These are phyloP conservation scores for Gossypium lobatum DNA, from an alignment of 441 rosid genomes.

Conservation along the genomic window DNA sequence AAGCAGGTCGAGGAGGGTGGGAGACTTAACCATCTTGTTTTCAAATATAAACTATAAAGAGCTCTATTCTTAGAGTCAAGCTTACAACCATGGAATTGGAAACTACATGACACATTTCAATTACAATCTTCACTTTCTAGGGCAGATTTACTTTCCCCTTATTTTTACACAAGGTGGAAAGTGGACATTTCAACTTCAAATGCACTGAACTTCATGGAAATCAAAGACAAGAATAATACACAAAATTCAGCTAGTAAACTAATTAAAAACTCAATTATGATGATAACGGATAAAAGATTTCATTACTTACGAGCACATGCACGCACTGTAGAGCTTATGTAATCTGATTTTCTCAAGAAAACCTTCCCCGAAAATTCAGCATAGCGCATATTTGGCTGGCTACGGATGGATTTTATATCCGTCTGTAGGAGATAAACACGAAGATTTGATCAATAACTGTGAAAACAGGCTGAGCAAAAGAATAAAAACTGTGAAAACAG, in stretches of 20 bases:
- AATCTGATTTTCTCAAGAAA: constrained; percentile 70
- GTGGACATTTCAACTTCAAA: not conserved
- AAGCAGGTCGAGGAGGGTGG: not conserved
- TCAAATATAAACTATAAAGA: not conserved
- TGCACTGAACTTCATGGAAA: not conserved
- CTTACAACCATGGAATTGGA: not conserved
- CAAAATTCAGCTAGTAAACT: not conserved
- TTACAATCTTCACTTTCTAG: constrained; percentile 1
- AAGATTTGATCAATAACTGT: constrained; percentile 10
- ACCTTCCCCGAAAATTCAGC: constrained; percentile 55
- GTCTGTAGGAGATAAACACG: constrained; percentile 55
- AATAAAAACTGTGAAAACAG: not conserved
- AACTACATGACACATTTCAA: not conserved
- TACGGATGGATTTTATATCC: constrained; percentile 63
- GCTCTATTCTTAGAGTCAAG: not conserved
- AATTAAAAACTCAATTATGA: not conserved
- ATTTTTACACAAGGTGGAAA: constrained; percentile 3
- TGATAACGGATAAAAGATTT: not conserved
- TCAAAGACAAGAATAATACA: not conserved
- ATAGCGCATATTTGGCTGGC: constrained; percentile 77
- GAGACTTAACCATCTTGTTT: constrained; percentile 2
- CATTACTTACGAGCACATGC: constrained; percentile 83
- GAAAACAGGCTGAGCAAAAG: constrained; percentile 5
- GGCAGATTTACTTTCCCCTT: not conserved
- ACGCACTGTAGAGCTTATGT: constrained; percentile 70